Evolutionary conservation across 768 basidiomycete species (phyloP), one percentile per base, ranked within the genome.

Genomic region (Agaricus blazei): DNA sequence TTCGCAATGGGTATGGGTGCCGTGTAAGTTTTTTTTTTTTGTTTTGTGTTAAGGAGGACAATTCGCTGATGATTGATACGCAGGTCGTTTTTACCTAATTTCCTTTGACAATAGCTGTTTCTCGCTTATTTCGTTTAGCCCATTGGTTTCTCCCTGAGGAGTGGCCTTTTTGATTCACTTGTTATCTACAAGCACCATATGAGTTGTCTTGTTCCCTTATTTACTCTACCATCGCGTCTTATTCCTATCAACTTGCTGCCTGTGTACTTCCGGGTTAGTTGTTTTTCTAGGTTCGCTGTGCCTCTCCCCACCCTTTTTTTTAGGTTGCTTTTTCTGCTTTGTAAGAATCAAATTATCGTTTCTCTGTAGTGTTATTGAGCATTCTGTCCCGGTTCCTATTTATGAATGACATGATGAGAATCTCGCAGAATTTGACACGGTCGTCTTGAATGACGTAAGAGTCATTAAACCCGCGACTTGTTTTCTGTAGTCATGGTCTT

Each of bases 1-100:
- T 95, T 96, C 69, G 90, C 88, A 37, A 74, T 92, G 48, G 91
- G 91, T 28, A 73, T 89, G 67, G 81, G 88, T 48, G 91, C 90
- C 58, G 79, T 88, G 90, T 93, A 63, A 72, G 87, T 83, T n/a
- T 45, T 57, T 14, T 28, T 51, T 52, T 47, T 50, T 56, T 31
- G 5, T 12, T 40, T 34, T 7, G 34, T 3, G 11, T 2, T 11
- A 8, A 3, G 34, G 37, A 3, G 37, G 38, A n/a, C 19, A 44
- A 11, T 26, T 28, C 38, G 11, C 34, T 53, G 42, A 61, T 51
- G 51, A 38, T 61, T 50, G 14, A 42, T 31, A 41, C 59, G 9
- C 62, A 84, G 81, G 59, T 75, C 82, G 24, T 79, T 81, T 62
- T 63, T 86, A 28, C 86, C 86, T n/a, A 82, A 74, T 67, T 71